Percentiles rank a stretch among this genome's conserved stretches.
Evolutionary conservation across 139 green algal species (phyloP).

Genomic region (Pleodorina starrii): DNA sequence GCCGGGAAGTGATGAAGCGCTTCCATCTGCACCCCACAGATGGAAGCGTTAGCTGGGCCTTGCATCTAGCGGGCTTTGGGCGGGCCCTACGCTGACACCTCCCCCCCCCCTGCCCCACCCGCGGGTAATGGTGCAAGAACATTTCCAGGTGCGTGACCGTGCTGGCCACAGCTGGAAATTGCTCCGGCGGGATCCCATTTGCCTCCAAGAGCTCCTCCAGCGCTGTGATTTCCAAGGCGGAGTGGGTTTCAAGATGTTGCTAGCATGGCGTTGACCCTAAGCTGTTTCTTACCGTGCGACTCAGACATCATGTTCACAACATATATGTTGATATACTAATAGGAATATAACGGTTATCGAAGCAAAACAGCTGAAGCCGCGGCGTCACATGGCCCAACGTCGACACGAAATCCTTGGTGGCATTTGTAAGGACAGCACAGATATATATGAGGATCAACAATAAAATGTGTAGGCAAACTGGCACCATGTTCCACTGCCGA

Average conservation of each 20-base stretch:
- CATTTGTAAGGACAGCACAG: neutral
- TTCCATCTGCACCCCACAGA: conserved; percentile 54
- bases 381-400: neutral
- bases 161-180: conserved; percentile 18
- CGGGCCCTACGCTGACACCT: too few species aligned
- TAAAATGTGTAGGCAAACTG: neutral
- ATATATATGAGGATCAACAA: neutral
- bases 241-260: neutral
- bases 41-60: neutral
- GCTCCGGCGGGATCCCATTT: conserved; percentile 62
- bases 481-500: neutral
- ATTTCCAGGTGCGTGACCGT: conserved; percentile 74
- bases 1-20: conserved; percentile 61
- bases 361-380: neutral
- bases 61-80: too few species aligned
- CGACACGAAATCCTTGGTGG: neutral
- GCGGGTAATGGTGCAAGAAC: conserved; percentile 78
- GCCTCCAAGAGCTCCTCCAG: conserved; percentile 66
- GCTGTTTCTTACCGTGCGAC: neutral
- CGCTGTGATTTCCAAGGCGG: conserved; percentile 29
- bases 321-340: neutral
- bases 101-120: conserved; percentile 47
- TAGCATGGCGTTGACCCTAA: neutral
- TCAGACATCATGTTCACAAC: conserved; percentile 6
- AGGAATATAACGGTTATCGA: neutral